Conservation (phyloP, 176 grass and related monocot genomes). For the Stipa capillata region DNA sequence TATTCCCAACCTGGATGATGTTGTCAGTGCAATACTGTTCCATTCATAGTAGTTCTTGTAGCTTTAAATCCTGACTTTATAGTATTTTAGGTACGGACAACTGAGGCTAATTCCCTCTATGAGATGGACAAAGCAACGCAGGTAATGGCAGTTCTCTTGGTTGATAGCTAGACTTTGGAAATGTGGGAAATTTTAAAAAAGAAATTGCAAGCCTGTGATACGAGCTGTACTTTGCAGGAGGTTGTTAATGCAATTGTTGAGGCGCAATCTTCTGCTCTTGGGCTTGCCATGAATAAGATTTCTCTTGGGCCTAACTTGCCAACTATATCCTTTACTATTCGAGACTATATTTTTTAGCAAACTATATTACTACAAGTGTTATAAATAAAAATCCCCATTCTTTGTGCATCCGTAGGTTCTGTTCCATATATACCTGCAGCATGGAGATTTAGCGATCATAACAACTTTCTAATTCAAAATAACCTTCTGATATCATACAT, state of each 20-base stretch:
- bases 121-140: slow-evolving; percentile 94
- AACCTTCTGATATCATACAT: not conserved
- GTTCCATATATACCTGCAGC: not conserved
- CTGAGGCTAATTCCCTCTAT: slow-evolving; percentile 80
- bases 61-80: slow-evolving; percentile 10
- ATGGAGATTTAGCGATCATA: not conserved
- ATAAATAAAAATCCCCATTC: no score
- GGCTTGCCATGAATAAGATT: slow-evolving; percentile 59
- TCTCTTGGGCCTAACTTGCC: slow-evolving; percentile 61
- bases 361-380: not conserved
- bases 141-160: slow-evolving; percentile 22
- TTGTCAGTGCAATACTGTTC: not conserved
- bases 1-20: not conserved
- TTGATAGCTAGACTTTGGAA: not conserved
- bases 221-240: slow-evolving; percentile 33
- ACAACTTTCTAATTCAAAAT: not conserved
- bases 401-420: not conserved
- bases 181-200: not conserved
- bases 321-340: slow-evolving; percentile 70
- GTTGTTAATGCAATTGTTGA: slow-evolving; percentile 80
- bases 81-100: slow-evolving; percentile 46
- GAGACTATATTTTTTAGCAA: not conserved
- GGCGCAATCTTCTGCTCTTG: slow-evolving; percentile 64
- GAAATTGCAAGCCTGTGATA: not conserved
- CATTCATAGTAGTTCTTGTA: not conserved